A percentile compares a stretch with the other conserved stretches of the same genome.
Evolutionary conservation across 306 rosid genomes (phyloP).

Genomic region (Pterocarpus santalinus): DNA sequence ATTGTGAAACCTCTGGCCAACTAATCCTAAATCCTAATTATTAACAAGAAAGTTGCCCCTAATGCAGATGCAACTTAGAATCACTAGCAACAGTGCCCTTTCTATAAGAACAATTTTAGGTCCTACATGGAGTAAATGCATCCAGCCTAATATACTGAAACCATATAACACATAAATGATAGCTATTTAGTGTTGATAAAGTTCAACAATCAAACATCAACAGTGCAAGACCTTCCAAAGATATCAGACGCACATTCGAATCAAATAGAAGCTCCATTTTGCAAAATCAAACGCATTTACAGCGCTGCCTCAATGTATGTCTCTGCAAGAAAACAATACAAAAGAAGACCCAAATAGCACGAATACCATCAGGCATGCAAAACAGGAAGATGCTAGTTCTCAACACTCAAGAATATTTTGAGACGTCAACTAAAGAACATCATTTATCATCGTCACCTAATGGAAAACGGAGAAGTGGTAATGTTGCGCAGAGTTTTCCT

Average conservation of each 20-base stretch:
- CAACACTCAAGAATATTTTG: not conserved
- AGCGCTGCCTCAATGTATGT: not conserved
- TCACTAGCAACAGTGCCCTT: not conserved
- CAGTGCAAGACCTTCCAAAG: not conserved
- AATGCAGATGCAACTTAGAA: not conserved
- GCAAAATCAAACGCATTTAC: not conserved
- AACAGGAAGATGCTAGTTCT: not conserved
- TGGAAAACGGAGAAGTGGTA: conserved; percentile 32
- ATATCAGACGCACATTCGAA: not conserved
- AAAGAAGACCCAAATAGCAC: not conserved
- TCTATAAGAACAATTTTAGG: no score
- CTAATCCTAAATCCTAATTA: not conserved
- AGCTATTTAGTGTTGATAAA: no score
- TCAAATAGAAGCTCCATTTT: not conserved
- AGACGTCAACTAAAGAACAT: not conserved
- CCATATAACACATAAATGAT: not conserved
- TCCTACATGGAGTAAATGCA: no score
- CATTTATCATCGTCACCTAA: not conserved
- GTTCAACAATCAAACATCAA: not conserved
- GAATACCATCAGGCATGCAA: no score
- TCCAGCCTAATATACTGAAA: no score
- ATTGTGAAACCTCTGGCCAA: not conserved
- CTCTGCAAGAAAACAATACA: not conserved
- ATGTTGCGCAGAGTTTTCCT: not conserved
- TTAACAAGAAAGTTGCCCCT: not conserved